Conservation (phyloP, 148 eudicot species). For the Rhododendron simsii region DNA sequence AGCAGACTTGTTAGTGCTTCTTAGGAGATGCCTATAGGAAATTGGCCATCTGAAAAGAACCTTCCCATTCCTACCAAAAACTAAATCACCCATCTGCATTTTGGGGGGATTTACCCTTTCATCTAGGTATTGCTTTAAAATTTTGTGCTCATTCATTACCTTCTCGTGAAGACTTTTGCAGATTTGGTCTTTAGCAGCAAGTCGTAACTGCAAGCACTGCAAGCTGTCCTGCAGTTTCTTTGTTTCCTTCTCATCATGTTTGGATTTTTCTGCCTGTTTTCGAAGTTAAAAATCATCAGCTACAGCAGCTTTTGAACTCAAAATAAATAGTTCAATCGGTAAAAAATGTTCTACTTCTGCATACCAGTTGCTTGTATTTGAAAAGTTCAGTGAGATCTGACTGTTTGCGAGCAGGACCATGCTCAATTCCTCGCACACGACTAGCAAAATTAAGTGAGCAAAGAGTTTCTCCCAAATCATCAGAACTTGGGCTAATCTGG, state of each 20-base stretch:
- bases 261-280: conserved; percentile 71
- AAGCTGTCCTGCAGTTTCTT: conserved; percentile 78
- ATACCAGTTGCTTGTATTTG: conserved; percentile 91
- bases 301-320: background rate
- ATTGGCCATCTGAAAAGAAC: background rate
- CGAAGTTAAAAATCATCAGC: background rate
- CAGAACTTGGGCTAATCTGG: conserved; percentile 69
- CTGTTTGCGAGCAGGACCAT: conserved; percentile 92
- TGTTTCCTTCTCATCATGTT: conserved; percentile 87
- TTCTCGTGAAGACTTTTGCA: conserved; percentile 77
- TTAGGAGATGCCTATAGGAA: background rate
- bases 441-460: conserved; percentile 97
- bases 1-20: background rate
- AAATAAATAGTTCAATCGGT: background rate
- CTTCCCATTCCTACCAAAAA: background rate
- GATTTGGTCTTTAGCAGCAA: conserved; percentile 68
- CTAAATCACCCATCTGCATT: background rate
- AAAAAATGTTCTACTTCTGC: background rate
- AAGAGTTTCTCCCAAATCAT: conserved; percentile 82
- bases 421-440: conserved; percentile 85
- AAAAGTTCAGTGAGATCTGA: conserved; percentile 65
- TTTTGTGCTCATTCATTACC: conserved; percentile 27
- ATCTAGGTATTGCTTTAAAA: background rate
- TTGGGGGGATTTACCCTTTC: background rate
- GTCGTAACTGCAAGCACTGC: conserved; percentile 78